Evolutionary conservation across 257 asterid species (phyloP), one percentile per base, ranked within the genome.

Genomic region (Penstemon eatonii): DNA sequence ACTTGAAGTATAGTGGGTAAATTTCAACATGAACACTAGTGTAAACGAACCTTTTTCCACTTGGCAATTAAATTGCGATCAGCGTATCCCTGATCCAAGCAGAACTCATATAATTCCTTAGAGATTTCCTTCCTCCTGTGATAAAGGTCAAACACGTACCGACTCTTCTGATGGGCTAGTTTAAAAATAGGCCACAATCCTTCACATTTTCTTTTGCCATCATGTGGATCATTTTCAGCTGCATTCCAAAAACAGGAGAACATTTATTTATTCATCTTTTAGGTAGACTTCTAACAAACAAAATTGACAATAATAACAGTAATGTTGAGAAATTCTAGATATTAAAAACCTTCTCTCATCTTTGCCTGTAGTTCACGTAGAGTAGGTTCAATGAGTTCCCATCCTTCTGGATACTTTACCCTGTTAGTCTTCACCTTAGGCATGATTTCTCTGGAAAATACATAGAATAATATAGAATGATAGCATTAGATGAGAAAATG

Each of bases 341-440:
- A 12, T 11, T 38, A 65, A 62, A 55, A 58, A 90, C 97, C 96
- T 87, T 91, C 98, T 77, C 98, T 87, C 98, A 91, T 91, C 76
- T 87, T 89, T 11, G 90, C 95, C 79, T 89, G 96, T 6, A 91
- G 82, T 59, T 91, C 98, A 67, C 56, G 81, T 18, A 91, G 90
- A 15, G 95, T 91, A 36, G 98, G 98, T 70, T 91, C 98, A 71
- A 91, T 89, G 80, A 91, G 73, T 73, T 91, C 95, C 98, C 98
- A 91, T 10, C 98, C 98, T 69, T 85, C 90, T 5, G 96, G 98
- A 69, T 82, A 85, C 64, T 81, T 85, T 59, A 87, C 89, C 54
- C 95, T 80, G 82, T 80, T 91, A 7, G 98, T 91, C 86, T 84
- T 85, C 83, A 91, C 96, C 85, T 91, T 91, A 5, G 98, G 98